Conservation (phyloP, 371 early-diverging fungal genomes). For the Capniomyces stellatus region DNA sequence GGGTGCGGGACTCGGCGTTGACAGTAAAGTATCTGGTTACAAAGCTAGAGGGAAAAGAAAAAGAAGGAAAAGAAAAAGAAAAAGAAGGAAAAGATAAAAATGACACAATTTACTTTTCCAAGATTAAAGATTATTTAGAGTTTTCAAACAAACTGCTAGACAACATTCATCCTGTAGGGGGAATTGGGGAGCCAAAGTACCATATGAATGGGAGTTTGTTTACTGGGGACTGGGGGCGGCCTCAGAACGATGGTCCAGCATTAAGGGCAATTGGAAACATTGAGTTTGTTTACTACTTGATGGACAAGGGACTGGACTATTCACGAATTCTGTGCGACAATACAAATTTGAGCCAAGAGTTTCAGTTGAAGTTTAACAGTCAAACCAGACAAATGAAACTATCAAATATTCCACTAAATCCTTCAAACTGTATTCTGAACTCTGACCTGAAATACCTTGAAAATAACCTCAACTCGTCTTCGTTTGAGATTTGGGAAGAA, state of each 20-base stretch:
- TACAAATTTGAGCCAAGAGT: slow-evolving; percentile 12
- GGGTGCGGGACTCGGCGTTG: slow-evolving; percentile 57
- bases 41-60: slow-evolving; percentile 2
- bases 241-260: slow-evolving; percentile 75
- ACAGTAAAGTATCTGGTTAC: slow-evolving; percentile 28
- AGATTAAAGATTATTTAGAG: slow-evolving; percentile 15
- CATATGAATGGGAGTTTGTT: slow-evolving; percentile 37
- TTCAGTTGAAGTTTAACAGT: too few species aligned
- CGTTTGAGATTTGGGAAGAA: slow-evolving; percentile 46
- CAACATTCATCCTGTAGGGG: slow-evolving; percentile 7
- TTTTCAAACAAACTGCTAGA: slow-evolving; percentile 12
- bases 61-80: too few species aligned
- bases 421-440: background rate
- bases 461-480: slow-evolving; percentile 28
- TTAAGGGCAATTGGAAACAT: slow-evolving; percentile 37
- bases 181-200: slow-evolving; percentile 64
- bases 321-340: slow-evolving; percentile 11
- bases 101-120: too few species aligned
- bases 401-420: background rate
- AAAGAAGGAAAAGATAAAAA: too few species aligned
- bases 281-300: slow-evolving; percentile 24
- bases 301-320: slow-evolving; percentile 3
- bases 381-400: background rate
- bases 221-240: slow-evolving; percentile 42
- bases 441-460: slow-evolving; percentile 44